Base-by-base conservation (phyloP, 2,329 filamentous ascomycete species). In the Xylariaceae sp. region DNA sequence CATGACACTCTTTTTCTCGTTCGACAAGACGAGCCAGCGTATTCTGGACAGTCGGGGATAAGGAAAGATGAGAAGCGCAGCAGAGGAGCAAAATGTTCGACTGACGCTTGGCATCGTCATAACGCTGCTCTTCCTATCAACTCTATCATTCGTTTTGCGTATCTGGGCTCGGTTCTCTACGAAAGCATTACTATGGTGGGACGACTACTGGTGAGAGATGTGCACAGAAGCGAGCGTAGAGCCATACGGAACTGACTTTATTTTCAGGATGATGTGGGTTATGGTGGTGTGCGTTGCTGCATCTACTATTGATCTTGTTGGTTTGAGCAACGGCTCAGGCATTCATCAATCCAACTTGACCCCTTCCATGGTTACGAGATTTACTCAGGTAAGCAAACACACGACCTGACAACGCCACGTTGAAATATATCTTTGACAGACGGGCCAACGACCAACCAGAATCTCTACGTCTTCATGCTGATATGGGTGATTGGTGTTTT, bases 61-160 rank as follows among this genome's bases (percentile, higher is more conserved):
- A 45, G 15, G 47, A 44, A 51, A 5, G 49, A 64, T 62, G 61
- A 47, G 42, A 50, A 22, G 39, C 43, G 51, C 53, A 19, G 52
- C 51, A 30, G 61, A 64, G 36, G 55, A 56, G 3, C 49, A 62
- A 40, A 64, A 64, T 44, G 55, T 65, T 30, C 59, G 60, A 45
- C 55, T 66, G 53, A 66, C 64, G 34, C 56, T 64, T n/a, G 65
- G 64, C 34, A 62, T 67, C 30, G 59, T 64, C 13, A 56, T 63
- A 34, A 62, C 63, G 29, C 63, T 63, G 22, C 62, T 67, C 18
- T 47, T 55, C 9, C 40, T 66, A 19, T 63, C 65, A 5, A 53
- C 58, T 6, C 42, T 62, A n/a, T 65, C 64, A 10, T 65, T 67
- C 42, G 58, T 47, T 13, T 47, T 67, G 53, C 62, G 65, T 9